Evolutionary conservation across 768 basidiomycete species (phyloP), one percentile per base, ranked within the genome.

Genomic region (Aureoboletus auriporus): DNA sequence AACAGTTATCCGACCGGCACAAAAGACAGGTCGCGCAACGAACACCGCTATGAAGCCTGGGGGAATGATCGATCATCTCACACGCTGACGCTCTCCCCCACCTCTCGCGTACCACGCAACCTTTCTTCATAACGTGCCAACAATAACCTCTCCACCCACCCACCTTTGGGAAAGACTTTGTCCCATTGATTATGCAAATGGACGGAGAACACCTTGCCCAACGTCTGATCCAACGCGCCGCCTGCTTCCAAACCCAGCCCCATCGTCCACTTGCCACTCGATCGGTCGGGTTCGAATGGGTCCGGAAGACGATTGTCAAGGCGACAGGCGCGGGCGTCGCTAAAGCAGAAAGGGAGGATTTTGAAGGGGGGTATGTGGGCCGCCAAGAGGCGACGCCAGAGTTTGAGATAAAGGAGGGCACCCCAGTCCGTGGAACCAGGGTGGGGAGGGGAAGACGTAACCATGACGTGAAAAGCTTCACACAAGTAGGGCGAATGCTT

Each of bases 121-220:
- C 43, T 57, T 35, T 65, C 56, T 12, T 88, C 82, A 54, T 87
- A 87, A 61, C 73, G 71, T 54, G 68, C 71, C 64, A 94, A 65
- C 54, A 98, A 67, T 55, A 96, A 58, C 58, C 88, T 73, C 48
- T 89, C 82, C 6, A 99, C 83, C 94, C 94, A 97, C 0, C 95
- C 95, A 3, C 72, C 79, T 14, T 65, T 62, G 0, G 95, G 93
- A 63, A 87, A 98, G 42, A 69, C 68, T 72, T 93, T 96, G 44
- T 86, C 79, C 94, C 95, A 98, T 67, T 93, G 93, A 67, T 97
- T 96, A 66, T 98, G 95, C 58, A 98, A 63, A 69, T 97, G 95
- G 31, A 98, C 78, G 0, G 84, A 79, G 70, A 95, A 99, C 11
- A 95, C 77, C 50, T 87, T 83, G 51, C 67, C 56, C 27, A 94